A percentile compares a stretch with the other conserved stretches of the same genome.
These are phyloP conservation scores for Fusarium piperis DNA, from an alignment of 2,329 filamentous ascomycete genomes.

Conservation along the genomic window DNA sequence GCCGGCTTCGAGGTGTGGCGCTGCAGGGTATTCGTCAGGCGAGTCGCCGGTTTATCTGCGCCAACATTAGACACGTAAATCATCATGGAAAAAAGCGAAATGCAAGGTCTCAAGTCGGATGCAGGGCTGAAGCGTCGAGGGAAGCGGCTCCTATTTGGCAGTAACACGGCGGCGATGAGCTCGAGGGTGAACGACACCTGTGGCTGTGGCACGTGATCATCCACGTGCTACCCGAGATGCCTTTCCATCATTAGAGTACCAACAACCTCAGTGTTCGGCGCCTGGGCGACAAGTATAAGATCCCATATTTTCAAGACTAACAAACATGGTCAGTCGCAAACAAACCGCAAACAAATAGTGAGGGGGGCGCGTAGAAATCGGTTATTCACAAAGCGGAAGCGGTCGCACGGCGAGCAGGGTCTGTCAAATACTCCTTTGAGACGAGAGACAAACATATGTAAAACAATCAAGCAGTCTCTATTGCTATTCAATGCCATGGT, in stretches of 20 bases:
- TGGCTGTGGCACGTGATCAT: not conserved
- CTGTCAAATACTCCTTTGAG: not conserved
- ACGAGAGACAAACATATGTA: not conserved
- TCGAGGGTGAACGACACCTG: not conserved
- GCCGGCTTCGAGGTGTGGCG: not conserved
- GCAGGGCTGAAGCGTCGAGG: not conserved
- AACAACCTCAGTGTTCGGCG: not conserved
- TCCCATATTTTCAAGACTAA: not conserved
- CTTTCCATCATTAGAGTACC: not conserved
- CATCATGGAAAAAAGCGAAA: not conserved
- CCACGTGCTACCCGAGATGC: not conserved
- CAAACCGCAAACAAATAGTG: too few species aligned
- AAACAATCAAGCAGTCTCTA: not conserved
- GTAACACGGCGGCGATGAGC: not conserved
- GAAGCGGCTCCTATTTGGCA: not conserved
- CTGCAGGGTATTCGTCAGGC: not conserved
- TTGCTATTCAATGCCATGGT: not conserved
- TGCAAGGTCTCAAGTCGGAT: rapidly evolving
- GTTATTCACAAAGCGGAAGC: not conserved
- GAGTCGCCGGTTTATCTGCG: not conserved
- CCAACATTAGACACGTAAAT: too few species aligned
- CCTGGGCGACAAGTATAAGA: not conserved
- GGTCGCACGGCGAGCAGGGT: not conserved
- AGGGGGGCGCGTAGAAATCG: too few species aligned
- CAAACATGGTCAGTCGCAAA: not conserved